Evolutionary conservation across 306 rosid species (phyloP).

Genomic region (Rosa multiflora): DNA sequence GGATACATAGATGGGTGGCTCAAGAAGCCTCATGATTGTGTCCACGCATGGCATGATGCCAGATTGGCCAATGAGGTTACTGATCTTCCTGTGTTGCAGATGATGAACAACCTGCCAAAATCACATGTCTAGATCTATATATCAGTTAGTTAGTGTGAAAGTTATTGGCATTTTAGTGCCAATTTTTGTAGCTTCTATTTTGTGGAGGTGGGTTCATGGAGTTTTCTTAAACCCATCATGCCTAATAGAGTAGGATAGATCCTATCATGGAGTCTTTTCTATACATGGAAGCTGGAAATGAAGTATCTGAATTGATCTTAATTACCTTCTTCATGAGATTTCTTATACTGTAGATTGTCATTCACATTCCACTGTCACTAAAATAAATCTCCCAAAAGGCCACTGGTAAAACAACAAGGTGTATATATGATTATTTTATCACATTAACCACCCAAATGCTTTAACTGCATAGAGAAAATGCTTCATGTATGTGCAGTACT

Average conservation of each 20-base stretch:
- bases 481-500: too few species aligned
- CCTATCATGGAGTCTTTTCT: not conserved
- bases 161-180: not conserved
- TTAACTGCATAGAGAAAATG: too few species aligned
- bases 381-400: not conserved
- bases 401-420: too few species aligned
- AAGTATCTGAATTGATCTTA: not conserved
- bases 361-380: not conserved
- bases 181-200: not conserved
- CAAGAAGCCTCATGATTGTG: constrained; percentile 2
- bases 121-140: not conserved
- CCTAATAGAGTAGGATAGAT: not conserved
- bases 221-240: not conserved
- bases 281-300: not conserved
- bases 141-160: not conserved
- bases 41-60: not conserved
- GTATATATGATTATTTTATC: too few species aligned
- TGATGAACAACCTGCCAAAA: not conserved
- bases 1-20: not conserved
- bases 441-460: too few species aligned
- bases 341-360: not conserved
- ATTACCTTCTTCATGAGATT: not conserved
- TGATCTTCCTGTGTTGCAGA: constrained; percentile 1
- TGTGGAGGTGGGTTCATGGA: not conserved
- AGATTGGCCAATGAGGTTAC: not conserved